Percentiles rank a stretch among this genome's conserved stretches.
Conservation (phyloP, 164 flowering plant genomes). For the Annona cherimola region DNA sequence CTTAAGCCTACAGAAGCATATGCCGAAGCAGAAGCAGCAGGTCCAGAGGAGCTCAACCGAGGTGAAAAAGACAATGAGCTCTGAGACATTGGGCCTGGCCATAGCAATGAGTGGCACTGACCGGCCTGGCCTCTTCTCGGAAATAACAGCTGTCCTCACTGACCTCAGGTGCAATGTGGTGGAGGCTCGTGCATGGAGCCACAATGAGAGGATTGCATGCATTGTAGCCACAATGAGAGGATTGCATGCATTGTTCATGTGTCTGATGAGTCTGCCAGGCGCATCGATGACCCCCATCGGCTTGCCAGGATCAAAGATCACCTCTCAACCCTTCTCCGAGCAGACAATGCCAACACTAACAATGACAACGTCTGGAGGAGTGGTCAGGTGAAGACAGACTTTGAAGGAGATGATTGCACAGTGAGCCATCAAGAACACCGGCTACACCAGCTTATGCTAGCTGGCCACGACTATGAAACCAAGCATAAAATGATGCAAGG, state of each 20-base stretch:
- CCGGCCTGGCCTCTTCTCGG: conserved; percentile 74
- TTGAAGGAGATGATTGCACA: conserved; percentile 21
- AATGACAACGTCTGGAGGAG: conserved; percentile 12
- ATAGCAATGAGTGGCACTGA: conserved; percentile 61
- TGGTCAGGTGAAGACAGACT: conserved; percentile 23
- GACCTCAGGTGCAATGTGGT: conserved; percentile 62
- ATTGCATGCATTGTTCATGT: conserved; percentile 62
- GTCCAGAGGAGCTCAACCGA: conserved; percentile 12
- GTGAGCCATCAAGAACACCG: conserved; percentile 48
- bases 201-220: conserved; percentile 60
- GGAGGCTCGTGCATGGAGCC: conserved; percentile 67
- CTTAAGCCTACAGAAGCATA: conserved; percentile 25
- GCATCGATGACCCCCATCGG: conserved; percentile 45
- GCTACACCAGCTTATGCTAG: conserved; percentile 70
- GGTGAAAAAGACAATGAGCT: conserved; percentile 5
- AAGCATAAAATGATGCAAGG: conserved; percentile 2
- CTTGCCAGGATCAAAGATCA: conserved; percentile 53
- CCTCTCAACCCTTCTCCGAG: conserved; percentile 48
- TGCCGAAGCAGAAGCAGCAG: not conserved
- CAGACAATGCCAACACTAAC: conserved; percentile 11
- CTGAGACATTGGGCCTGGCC: conserved; percentile 25
- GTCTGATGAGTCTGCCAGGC: conserved; percentile 36
- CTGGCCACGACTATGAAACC: conserved; percentile 44
- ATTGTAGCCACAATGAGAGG: conserved; percentile 58
- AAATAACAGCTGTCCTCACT: conserved; percentile 64